Percentiles rank a stretch among this genome's conserved stretches.
Evolutionary conservation across 1,284 basidiomycete genomes (phyloP).

Genomic region (Neolentinus lepideus): DNA sequence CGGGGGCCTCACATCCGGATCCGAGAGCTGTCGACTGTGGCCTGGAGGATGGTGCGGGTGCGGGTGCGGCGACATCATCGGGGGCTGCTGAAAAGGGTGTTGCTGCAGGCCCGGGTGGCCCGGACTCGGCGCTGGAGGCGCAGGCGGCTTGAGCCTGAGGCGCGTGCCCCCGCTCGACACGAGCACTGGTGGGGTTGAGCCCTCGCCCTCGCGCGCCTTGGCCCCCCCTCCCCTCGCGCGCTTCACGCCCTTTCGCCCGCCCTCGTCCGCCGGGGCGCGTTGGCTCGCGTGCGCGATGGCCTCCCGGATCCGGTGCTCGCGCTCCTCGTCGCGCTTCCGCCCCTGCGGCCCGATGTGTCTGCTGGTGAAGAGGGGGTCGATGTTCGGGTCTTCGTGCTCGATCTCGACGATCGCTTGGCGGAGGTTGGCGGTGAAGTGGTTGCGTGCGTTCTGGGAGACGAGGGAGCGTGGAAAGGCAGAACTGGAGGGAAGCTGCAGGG

Average conservation of each 20-base stretch:
- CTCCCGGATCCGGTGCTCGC: slow-evolving; percentile 26
- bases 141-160: not conserved
- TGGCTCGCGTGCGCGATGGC: slow-evolving; percentile 20
- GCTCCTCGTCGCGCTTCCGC: slow-evolving; percentile 37
- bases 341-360: slow-evolving; percentile 37
- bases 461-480: slow-evolving; percentile 42
- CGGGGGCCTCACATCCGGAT: not conserved
- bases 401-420: slow-evolving; percentile 41
- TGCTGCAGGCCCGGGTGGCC: not conserved
- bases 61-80: not conserved
- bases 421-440: slow-evolving; percentile 34
- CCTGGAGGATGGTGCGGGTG: not conserved
- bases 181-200: not conserved
- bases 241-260: not conserved
- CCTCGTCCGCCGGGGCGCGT: slow-evolving; percentile 4
- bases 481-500: slow-evolving; percentile 20
- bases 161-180: slow-evolving; percentile 1
- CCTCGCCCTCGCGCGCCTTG: not conserved
- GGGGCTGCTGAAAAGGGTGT: not conserved
- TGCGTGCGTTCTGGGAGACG: slow-evolving; percentile 26
- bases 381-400: slow-evolving; percentile 34
- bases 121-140: not conserved
- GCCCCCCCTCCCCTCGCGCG: not conserved
- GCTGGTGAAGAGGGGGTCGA: slow-evolving; percentile 38
- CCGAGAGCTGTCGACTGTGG: not conserved